These are phyloP conservation scores for Fraxinus nigra DNA, from an alignment of 305 asterid genomes.

Conservation along the genomic window DNA sequence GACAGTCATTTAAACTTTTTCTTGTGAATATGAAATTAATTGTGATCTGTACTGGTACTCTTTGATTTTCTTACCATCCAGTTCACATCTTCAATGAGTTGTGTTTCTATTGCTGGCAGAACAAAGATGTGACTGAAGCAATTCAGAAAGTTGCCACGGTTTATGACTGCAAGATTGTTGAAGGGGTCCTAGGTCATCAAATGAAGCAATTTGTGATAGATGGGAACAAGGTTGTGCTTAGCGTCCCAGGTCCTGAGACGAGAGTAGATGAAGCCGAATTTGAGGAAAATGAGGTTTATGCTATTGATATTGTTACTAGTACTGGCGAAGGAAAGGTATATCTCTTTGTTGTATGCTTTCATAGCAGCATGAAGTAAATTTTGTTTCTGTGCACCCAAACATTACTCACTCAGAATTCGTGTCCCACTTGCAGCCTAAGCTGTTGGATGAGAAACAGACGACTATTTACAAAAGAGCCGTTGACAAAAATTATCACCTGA, in stretches of 20 bases:
- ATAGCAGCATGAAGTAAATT: neutral
- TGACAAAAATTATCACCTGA: conserved; percentile 64
- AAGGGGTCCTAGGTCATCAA: conserved; percentile 93
- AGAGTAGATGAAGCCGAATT: conserved; percentile 96
- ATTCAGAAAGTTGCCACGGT: conserved; percentile 95
- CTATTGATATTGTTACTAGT: conserved; percentile 81
- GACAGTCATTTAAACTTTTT: neutral
- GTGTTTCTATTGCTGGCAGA: conserved; percentile 40
- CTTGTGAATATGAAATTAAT: neutral
- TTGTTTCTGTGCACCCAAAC: neutral
- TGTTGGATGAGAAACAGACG: conserved; percentile 38
- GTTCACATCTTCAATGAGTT: neutral
- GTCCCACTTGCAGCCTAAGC: conserved; percentile 44
- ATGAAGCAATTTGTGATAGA: conserved; percentile 95
- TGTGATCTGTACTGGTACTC: neutral
- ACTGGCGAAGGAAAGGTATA: conserved; percentile 90
- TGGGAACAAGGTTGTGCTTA: conserved; percentile 89
- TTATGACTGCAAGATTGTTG: conserved; percentile 93
- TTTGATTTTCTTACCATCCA: neutral
- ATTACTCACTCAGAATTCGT: neutral
- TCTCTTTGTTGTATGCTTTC: neutral
- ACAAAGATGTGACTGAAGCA: conserved; percentile 82
- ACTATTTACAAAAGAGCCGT: conserved; percentile 66
- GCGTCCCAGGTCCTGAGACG: conserved; percentile 75
- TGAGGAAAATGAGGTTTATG: conserved; percentile 94